Conservation (phyloP, 2,329 filamentous ascomycete genomes). For the Colletotrichum karsti region DNA sequence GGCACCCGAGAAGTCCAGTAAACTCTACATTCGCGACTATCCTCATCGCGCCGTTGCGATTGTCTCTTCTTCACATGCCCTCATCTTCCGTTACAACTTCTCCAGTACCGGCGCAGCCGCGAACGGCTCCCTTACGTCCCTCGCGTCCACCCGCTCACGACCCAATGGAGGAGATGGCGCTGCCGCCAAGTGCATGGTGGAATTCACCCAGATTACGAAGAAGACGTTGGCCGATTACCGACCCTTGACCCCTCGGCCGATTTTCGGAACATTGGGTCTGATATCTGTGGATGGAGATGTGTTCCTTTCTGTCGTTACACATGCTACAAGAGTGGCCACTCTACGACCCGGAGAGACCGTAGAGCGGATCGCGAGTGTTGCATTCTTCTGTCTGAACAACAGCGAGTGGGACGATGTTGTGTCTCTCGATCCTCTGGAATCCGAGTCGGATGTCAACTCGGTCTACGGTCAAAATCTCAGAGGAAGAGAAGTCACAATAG, state of each 20-base stretch:
- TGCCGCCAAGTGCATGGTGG: conserved; percentile 81
- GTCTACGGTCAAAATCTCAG: conserved; percentile 63
- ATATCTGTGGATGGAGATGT: conserved; percentile 86
- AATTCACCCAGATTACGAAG: conserved; percentile 74
- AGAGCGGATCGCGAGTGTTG: conserved; percentile 84
- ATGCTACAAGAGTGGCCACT: conserved; percentile 79
- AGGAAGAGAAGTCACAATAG: conserved; percentile 74
- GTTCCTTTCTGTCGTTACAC: conserved; percentile 89
- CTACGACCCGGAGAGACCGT: conserved; percentile 89
- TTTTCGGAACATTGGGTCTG: conserved; percentile 87
- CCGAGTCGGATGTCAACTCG: conserved; percentile 57
- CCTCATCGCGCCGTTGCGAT: conserved; percentile 90
- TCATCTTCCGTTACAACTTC: conserved; percentile 84
- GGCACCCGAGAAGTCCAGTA: conserved; percentile 70
- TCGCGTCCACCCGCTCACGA: conserved; percentile 55
- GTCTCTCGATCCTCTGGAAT: conserved; percentile 60
- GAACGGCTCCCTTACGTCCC: conserved; percentile 67
- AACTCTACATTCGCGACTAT: conserved; percentile 85
- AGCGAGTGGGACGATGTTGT: conserved; percentile 84
- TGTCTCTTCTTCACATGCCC: conserved; percentile 78
- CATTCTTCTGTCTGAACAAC: conserved; percentile 93
- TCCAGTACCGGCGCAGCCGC: conserved; percentile 66
- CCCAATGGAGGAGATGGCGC: conserved; percentile 49
- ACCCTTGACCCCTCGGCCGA: conserved; percentile 75
- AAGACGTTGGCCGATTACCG: conserved; percentile 81